These are phyloP conservation scores for Chondrus crispus DNA, from an alignment of 23 red algal species.

Conservation along the genomic window DNA sequence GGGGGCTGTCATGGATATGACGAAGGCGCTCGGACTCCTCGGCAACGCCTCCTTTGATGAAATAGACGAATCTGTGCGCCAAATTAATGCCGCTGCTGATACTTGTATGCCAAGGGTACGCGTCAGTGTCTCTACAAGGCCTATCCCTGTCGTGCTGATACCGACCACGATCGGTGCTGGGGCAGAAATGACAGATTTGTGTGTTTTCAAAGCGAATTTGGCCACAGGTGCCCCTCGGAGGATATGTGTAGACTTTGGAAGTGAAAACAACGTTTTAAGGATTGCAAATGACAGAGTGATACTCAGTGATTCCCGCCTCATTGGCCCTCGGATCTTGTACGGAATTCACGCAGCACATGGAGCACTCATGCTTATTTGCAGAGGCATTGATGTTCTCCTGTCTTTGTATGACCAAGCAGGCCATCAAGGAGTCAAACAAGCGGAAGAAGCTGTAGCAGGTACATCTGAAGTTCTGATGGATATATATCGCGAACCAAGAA, in stretches of 20 bases:
- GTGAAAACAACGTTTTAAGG: not conserved
- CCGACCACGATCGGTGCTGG: conserved; percentile 25
- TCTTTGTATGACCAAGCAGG: not conserved
- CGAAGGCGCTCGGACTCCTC: conserved; percentile 25
- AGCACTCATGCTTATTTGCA: conserved; percentile 21
- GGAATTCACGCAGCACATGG: conserved; percentile 24
- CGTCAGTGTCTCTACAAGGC: not conserved
- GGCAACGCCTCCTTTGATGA: conserved; percentile 1
- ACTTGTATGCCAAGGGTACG: not conserved
- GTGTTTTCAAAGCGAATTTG: not conserved
- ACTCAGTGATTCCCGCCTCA: conserved; percentile 37
- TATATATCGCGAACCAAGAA: conserved; percentile 41
- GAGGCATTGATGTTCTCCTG: conserved; percentile 29
- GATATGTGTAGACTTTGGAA: conserved; percentile 18
- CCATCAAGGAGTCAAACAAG: conserved; percentile 10
- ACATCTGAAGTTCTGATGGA: conserved; percentile 14
- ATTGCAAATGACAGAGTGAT: not conserved
- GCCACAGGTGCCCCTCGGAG: not conserved
- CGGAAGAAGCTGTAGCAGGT: conserved; percentile 15
- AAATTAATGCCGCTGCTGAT: conserved; percentile 28
- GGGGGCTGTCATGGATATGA: conserved; percentile 58
- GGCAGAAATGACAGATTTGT: conserved; percentile 43
- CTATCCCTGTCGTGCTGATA: conserved; percentile 39
- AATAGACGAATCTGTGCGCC: not conserved
- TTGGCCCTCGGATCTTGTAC: conserved; percentile 8